phyloP scores from a whole-genome alignment of 2,329 filamentous ascomycete genomes.

The Hypoxylon sp. region DNA sequence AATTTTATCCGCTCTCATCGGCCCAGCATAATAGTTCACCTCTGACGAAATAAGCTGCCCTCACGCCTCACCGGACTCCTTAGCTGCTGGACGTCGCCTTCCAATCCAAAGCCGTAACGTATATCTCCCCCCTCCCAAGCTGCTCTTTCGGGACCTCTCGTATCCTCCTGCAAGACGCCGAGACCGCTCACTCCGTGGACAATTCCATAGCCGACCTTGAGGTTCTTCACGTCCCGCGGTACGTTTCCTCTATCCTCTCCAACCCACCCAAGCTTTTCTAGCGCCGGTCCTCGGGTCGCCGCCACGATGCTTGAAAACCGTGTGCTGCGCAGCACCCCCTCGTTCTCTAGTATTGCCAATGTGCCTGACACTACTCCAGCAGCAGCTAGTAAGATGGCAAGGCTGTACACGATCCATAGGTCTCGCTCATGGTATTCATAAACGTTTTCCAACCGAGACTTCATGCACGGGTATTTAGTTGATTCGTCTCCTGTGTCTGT shows the following conservation, averaged over 20 bases:
- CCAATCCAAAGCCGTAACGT: slow-evolving; percentile 53
- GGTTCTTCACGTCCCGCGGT: slow-evolving; percentile 44
- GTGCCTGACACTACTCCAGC: slow-evolving; percentile 55
- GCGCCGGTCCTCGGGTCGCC: slow-evolving; percentile 58
- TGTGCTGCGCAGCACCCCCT: slow-evolving; percentile 57
- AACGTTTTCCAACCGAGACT: slow-evolving; percentile 53
- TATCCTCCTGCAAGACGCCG: slow-evolving; percentile 39
- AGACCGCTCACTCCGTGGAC: slow-evolving; percentile 43
- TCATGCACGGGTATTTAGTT: slow-evolving; percentile 54
- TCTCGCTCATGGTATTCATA: slow-evolving; percentile 56
- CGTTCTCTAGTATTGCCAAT: slow-evolving; percentile 55
- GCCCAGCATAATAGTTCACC: slow-evolving; percentile 9
- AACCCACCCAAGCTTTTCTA: slow-evolving; percentile 55
- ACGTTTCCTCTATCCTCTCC: slow-evolving; percentile 43
- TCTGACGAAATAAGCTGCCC: slow-evolving; percentile 38
- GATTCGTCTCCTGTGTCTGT: slow-evolving; percentile 38
- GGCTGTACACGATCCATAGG: slow-evolving; percentile 57
- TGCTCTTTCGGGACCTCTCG: slow-evolving; percentile 25
- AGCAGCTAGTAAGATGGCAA: slow-evolving; percentile 52
- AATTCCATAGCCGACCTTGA: slow-evolving; percentile 51
- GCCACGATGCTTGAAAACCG: slow-evolving; percentile 60
- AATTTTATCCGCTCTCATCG: background rate
- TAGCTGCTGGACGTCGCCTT: slow-evolving; percentile 52
- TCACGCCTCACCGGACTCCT: slow-evolving; percentile 44
- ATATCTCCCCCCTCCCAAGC: slow-evolving; percentile 42